Conservation (phyloP, 2,329 filamentous ascomycete species). For the Alternaria burnsii region DNA sequence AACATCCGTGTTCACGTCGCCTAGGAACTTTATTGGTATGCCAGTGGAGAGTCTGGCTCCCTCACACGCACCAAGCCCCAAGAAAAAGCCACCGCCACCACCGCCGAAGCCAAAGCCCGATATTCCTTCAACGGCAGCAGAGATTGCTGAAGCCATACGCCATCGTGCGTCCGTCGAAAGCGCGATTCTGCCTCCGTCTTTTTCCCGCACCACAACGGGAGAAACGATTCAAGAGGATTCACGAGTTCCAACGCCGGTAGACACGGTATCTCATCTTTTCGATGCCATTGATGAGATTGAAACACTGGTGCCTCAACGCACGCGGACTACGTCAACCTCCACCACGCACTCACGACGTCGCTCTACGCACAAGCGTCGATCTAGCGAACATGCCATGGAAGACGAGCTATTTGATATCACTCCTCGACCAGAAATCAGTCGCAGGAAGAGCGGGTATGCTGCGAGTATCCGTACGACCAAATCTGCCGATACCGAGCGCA, state of each 20-base stretch:
- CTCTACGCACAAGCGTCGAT: constrained; percentile 40
- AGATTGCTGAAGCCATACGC: constrained; percentile 21
- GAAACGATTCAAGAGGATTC: constrained; percentile 29
- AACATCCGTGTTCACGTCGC: constrained; percentile 35
- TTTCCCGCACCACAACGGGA: constrained; percentile 22
- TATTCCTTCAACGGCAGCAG: constrained; percentile 17
- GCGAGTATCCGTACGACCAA: constrained; percentile 35
- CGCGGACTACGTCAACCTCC: constrained; percentile 27
- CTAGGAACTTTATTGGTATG: constrained; percentile 35
- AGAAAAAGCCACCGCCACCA: constrained; percentile 18
- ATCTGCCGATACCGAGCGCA: constrained; percentile 31
- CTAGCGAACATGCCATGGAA: constrained; percentile 23
- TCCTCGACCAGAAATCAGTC: constrained; percentile 26
- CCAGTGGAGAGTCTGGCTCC: constrained; percentile 31
- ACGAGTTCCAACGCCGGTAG: constrained; percentile 34
- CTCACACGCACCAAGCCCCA: constrained; percentile 27
- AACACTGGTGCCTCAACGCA: constrained; percentile 38
- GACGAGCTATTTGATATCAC: constrained; percentile 37
- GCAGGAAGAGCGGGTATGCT: constrained; percentile 44
- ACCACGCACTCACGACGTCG: constrained; percentile 39
- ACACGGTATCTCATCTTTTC: constrained; percentile 44
- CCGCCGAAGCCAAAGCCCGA: constrained; percentile 20
- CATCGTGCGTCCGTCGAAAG: constrained; percentile 31
- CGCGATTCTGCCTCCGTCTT: constrained; percentile 32
- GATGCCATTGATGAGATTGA: constrained; percentile 49